Conservation (phyloP, 1,139 yeast species). For the Pichia sp. region DNA sequence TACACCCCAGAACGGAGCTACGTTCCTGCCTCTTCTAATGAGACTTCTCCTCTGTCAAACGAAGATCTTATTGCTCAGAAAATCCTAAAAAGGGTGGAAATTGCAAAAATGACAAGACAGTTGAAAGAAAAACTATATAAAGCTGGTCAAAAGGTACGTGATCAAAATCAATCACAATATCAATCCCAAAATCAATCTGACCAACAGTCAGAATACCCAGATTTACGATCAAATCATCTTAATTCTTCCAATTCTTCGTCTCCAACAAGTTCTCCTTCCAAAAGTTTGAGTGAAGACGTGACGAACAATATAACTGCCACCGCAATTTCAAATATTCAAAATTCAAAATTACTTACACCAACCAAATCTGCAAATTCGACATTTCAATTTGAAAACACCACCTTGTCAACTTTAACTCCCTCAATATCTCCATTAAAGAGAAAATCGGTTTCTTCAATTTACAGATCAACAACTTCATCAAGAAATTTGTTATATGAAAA, state of each 20-base stretch:
- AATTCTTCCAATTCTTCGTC: slow-evolving; percentile 16
- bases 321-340: slow-evolving; percentile 16
- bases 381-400: slow-evolving; percentile 6
- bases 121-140: slow-evolving; percentile 33
- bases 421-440: slow-evolving; percentile 26
- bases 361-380: slow-evolving; percentile 1
- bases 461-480: slow-evolving; percentile 8
- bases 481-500: slow-evolving; percentile 6
- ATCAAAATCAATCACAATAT: slow-evolving; percentile 18
- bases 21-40: slow-evolving; percentile 7
- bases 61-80: slow-evolving; percentile 36
- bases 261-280: slow-evolving; percentile 14
- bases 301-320: slow-evolving; percentile 17
- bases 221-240: not conserved
- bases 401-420: slow-evolving; percentile 10
- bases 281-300: slow-evolving; percentile 15
- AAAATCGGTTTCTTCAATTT: slow-evolving; percentile 12
- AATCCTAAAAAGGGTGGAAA: slow-evolving; percentile 36
- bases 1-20: not conserved
- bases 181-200: not conserved
- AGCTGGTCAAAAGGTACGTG: slow-evolving; percentile 32
- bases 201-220: not conserved
- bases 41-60: slow-evolving; percentile 13
- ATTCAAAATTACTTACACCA: slow-evolving; percentile 12
- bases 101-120: slow-evolving; percentile 37